Evolutionary conservation across 805 yeast species (phyloP).

Genomic region (Wickerhamomyces chambardii): DNA sequence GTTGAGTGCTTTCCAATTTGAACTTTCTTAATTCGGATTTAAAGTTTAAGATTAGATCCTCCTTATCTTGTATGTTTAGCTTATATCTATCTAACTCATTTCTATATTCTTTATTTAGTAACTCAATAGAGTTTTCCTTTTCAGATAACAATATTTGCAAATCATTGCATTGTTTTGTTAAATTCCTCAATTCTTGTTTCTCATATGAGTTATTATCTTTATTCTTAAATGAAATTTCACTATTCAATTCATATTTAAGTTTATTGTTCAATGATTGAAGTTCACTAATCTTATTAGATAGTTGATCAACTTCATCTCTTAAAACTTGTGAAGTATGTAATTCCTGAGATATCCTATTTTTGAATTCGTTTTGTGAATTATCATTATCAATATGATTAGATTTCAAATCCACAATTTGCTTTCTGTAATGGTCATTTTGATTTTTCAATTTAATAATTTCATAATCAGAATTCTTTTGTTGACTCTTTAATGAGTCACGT

Average conservation of each 20-base stretch:
- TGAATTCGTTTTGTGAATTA: too few relatives aligned
- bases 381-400: conserved; percentile 1
- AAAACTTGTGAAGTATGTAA: too few relatives aligned
- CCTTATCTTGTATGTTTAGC: conserved; percentile 22
- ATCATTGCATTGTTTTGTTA: conserved; percentile 25
- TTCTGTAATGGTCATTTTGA: conserved; percentile 21
- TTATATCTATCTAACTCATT: conserved; percentile 15
- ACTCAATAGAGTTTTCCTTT: conserved; percentile 13
- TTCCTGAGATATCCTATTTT: too few relatives aligned
- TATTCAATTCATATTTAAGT: conserved; percentile 26
- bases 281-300: conserved; percentile 22
- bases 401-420: conserved; percentile 10
- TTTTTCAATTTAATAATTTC: conserved; percentile 15
- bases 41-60: conserved; percentile 24
- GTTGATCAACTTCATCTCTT: conserved; percentile 19
- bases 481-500: conserved; percentile 13
- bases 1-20: conserved; percentile 18
- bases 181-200: conserved; percentile 28
- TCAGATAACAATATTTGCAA: conserved; percentile 18
- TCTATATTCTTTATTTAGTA: conserved; percentile 10
- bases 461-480: conserved; percentile 12
- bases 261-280: conserved; percentile 26
- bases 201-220: conserved; percentile 16
- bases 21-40: conserved; percentile 24
- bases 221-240: conserved; percentile 15